Evolutionary conservation across 208 protist species (phyloP).

Genomic region (Trypanosoma platydactyli): DNA sequence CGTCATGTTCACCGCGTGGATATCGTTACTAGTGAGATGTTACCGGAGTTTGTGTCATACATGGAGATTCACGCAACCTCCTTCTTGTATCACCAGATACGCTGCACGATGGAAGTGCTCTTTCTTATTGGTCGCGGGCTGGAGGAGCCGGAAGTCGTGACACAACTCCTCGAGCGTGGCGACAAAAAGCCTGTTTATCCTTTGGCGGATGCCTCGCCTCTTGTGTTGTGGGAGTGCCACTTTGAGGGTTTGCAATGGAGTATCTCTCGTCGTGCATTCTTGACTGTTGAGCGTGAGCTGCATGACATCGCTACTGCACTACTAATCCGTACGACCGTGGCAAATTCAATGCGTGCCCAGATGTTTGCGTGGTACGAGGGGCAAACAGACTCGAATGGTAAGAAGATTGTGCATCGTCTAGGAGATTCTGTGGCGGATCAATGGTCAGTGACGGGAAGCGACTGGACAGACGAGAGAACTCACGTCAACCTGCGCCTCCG

Average conservation of each 20-base stretch:
- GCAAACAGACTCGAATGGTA: conserved; percentile 20
- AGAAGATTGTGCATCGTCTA: background rate
- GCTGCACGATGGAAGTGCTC: conserved; percentile 94
- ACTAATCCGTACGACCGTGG: conserved; percentile 52
- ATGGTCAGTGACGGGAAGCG: conserved; percentile 74
- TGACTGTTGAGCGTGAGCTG: conserved; percentile 56
- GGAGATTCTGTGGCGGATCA: conserved; percentile 17
- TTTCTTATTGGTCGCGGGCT: conserved; percentile 85
- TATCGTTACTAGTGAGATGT: conserved; percentile 52
- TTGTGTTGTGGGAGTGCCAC: conserved; percentile 84
- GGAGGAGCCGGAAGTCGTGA: conserved; percentile 64
- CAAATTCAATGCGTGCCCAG: conserved; percentile 63
- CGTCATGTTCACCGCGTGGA: conserved; percentile 69
- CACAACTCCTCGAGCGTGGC: conserved; percentile 54
- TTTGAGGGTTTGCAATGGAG: conserved; percentile 67
- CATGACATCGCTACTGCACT: conserved; percentile 77
- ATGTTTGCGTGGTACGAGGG: conserved; percentile 66
- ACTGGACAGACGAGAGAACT: conserved; percentile 71
- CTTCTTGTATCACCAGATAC: conserved; percentile 97
- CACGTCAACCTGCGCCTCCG: conserved; percentile 48
- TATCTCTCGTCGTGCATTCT: conserved; percentile 54
- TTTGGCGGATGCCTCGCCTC: conserved; percentile 72
- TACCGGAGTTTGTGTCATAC: conserved; percentile 77
- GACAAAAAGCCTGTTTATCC: conserved; percentile 79
- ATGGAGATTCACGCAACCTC: conserved; percentile 92